Conservation (phyloP, 2,329 filamentous ascomycete genomes). For the Stagonosporopsis chrysanthemi region DNA sequence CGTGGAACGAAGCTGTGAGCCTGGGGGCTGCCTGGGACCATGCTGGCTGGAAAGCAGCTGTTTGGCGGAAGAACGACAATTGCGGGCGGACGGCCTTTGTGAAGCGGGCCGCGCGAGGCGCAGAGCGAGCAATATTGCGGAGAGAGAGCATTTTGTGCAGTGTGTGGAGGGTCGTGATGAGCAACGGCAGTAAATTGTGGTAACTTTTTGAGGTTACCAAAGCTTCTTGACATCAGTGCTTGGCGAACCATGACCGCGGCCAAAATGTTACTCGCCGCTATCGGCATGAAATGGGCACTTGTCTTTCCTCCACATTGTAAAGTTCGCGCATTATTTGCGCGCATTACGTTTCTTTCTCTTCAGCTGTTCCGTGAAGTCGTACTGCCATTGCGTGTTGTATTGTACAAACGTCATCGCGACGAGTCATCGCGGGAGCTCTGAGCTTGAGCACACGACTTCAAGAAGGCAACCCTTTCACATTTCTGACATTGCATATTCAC, state of each 20-base stretch:
- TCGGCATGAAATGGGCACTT: constrained; percentile 13
- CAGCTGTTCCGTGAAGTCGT: not conserved
- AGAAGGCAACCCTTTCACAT: not conserved
- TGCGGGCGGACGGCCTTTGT: constrained; percentile 49
- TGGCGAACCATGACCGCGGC: constrained; percentile 17
- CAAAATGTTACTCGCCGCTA: constrained; percentile 22
- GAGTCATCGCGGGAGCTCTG: constrained; percentile 14
- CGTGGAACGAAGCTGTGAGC: constrained; percentile 53
- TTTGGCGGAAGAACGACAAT: constrained; percentile 44
- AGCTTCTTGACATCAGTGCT: constrained; percentile 28
- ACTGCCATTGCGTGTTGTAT: not conserved
- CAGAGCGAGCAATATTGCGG: constrained; percentile 54
- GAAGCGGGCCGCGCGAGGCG: constrained; percentile 54
- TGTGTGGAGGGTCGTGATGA: constrained; percentile 9
- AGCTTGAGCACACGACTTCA: constrained; percentile 13
- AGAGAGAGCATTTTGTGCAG: constrained; percentile 54
- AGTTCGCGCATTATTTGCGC: not conserved
- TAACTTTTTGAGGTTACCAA: constrained; percentile 35
- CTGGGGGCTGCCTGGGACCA: constrained; percentile 42
- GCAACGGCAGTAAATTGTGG: constrained; percentile 10
- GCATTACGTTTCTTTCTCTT: not conserved
- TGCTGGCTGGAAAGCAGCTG: constrained; percentile 44
- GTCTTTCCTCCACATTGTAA: not conserved
- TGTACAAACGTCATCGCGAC: constrained; percentile 19
- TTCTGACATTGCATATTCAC: not conserved